These are phyloP conservation scores for Pleurotus platypus DNA, from an alignment of 768 basidiomycete species.

Conservation along the genomic window DNA sequence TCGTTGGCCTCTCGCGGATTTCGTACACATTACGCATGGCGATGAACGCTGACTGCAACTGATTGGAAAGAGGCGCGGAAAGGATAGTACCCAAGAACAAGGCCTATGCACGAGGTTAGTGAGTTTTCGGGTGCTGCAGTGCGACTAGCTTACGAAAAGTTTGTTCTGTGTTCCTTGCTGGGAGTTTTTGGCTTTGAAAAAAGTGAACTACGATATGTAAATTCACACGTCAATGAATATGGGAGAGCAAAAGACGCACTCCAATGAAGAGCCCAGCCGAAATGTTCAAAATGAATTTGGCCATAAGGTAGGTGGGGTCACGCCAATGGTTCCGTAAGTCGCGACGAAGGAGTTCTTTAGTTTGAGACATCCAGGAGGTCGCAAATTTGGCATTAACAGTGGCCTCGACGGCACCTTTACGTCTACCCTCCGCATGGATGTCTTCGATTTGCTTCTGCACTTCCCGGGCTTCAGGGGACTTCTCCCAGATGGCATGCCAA, in stretches of 20 bases:
- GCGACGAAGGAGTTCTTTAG: conserved; percentile 36
- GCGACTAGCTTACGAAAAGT: conserved; percentile 48
- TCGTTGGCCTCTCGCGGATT: conserved; percentile 60
- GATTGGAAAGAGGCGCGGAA: conserved; percentile 53
- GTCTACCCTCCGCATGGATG: conserved; percentile 51
- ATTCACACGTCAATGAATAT: background rate
- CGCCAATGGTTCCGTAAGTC: conserved; percentile 48
- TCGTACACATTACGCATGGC: conserved; percentile 59
- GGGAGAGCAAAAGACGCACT: conserved; percentile 15
- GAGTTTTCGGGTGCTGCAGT: conserved; percentile 3
- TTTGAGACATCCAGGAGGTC: conserved; percentile 49
- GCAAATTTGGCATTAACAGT: conserved; percentile 44
- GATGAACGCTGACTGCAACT: conserved; percentile 62
- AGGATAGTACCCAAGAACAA: conserved; percentile 56
- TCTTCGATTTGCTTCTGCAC: conserved; percentile 32
- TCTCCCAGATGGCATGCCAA: conserved; percentile 40
- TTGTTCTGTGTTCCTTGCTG: conserved; percentile 61
- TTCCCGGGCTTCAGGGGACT: background rate
- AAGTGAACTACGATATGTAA: conserved; percentile 43
- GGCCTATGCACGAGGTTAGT: conserved; percentile 27
- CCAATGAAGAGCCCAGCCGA: conserved; percentile 53
- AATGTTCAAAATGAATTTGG: conserved; percentile 55
- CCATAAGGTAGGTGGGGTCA: conserved; percentile 54
- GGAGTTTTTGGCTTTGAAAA: conserved; percentile 51
- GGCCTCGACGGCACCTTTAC: conserved; percentile 32